A percentile compares a stretch with the other conserved stretches of the same genome.
phyloP scores from a whole-genome alignment of 768 basidiomycete species.

The Termitomyces sp. region DNA sequence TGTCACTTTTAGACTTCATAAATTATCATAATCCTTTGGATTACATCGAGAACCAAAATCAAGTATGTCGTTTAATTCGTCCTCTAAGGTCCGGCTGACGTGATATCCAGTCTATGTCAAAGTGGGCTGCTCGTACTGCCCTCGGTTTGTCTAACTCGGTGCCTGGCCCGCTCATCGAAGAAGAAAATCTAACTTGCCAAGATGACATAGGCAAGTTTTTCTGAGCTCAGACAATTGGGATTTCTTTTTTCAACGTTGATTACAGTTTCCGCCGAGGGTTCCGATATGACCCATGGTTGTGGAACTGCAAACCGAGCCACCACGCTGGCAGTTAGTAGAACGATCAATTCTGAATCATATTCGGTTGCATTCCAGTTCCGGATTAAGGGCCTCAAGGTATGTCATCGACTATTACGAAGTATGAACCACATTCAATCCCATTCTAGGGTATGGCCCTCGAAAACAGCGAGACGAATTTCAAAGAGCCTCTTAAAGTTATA shows the following conservation, averaged over 20 bases:
- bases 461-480: constrained; percentile 8
- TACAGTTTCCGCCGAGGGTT: constrained; percentile 23
- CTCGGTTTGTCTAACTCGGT: constrained; percentile 63
- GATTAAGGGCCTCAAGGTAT: constrained; percentile 44
- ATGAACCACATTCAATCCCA: background rate
- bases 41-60: constrained; percentile 33
- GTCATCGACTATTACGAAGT: background rate
- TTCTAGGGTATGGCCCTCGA: constrained; percentile 30
- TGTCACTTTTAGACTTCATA: constrained; percentile 44
- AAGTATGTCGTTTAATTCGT: constrained; percentile 35
- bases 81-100: background rate
- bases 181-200: constrained; percentile 31
- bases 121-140: constrained; percentile 61
- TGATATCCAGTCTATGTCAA: constrained; percentile 47
- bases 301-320: constrained; percentile 41
- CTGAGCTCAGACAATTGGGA: background rate
- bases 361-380: constrained; percentile 52
- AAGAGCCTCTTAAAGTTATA: constrained; percentile 20
- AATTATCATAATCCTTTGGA: constrained; percentile 52
- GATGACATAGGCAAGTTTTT: constrained; percentile 45
- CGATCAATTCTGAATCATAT: constrained; percentile 30
- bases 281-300: constrained; percentile 57
- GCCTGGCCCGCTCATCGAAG: constrained; percentile 44
- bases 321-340: constrained; percentile 27
- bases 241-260: background rate